Evolutionary conservation across 2,329 filamentous ascomycete genomes (phyloP).

Genomic region (Diaporthe ilicicola): DNA sequence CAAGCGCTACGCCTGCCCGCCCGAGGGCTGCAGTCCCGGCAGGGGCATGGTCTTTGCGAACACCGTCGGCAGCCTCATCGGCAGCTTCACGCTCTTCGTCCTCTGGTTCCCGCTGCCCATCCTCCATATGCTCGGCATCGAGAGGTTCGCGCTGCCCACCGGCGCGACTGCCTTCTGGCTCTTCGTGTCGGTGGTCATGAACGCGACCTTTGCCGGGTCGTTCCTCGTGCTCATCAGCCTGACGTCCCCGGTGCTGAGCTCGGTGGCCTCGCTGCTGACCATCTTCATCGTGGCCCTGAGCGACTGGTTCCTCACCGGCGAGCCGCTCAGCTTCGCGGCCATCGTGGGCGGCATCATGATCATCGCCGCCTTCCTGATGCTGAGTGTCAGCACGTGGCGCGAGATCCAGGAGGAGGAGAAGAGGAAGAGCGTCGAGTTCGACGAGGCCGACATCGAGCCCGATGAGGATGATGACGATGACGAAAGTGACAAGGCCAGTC

Average conservation of each 20-base stretch:
- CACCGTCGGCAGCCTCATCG: conserved; percentile 87
- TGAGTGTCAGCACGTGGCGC: conserved; percentile 91
- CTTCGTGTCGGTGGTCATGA: conserved; percentile 81
- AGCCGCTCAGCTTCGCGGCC: conserved; percentile 77
- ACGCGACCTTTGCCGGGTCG: conserved; percentile 90
- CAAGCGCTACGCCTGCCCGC: conserved; percentile 91
- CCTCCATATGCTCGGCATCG: conserved; percentile 79
- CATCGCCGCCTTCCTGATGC: conserved; percentile 83
- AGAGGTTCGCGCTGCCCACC: conserved; percentile 82
- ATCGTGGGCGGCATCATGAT: conserved; percentile 87
- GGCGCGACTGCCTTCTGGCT: conserved; percentile 84
- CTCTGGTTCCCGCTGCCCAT: conserved; percentile 93
- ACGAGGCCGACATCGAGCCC: conserved; percentile 53
- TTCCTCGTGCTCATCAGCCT: conserved; percentile 94
- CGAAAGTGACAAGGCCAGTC: conserved; percentile 34
- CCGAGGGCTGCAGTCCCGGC: conserved; percentile 83
- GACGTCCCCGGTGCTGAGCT: conserved; percentile 90
- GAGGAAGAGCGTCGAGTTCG: conserved; percentile 60
- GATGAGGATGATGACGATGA: conserved; percentile 49
- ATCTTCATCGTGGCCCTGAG: conserved; percentile 96
- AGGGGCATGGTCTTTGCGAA: conserved; percentile 97
- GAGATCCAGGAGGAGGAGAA: conserved; percentile 89
- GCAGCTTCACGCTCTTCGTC: conserved; percentile 82
- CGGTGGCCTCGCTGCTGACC: conserved; percentile 90
- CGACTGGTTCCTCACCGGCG: conserved; percentile 86